Percentiles rank a stretch among this genome's conserved stretches.
phyloP scores from a whole-genome alignment of 495 filamentous ascomycete genomes.

The Penicillium roqueforti region DNA sequence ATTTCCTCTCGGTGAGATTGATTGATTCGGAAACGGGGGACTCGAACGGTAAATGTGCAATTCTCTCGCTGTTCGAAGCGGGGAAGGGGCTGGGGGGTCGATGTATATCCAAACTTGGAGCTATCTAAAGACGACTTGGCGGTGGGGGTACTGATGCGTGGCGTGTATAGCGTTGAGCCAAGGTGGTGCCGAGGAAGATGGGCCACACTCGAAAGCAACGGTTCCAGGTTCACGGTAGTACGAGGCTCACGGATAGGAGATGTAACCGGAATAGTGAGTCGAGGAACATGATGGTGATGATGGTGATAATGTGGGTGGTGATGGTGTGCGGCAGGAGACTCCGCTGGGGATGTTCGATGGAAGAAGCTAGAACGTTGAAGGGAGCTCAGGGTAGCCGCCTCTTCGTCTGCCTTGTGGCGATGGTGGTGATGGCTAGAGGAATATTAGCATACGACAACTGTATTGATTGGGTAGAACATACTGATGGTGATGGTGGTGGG shows the following conservation, averaged over 20 bases:
- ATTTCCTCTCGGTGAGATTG: constrained; percentile 71
- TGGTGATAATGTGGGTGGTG: constrained; percentile 57
- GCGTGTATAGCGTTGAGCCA: constrained; percentile 62
- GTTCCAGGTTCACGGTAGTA: constrained; percentile 58
- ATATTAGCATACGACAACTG: constrained; percentile 23
- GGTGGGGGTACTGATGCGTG: constrained; percentile 45
- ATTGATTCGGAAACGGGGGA: constrained; percentile 73
- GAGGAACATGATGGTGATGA: constrained; percentile 47
- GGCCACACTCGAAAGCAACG: constrained; percentile 63
- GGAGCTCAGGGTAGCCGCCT: constrained; percentile 37
- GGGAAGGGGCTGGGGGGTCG: constrained; percentile 70
- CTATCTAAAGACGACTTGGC: constrained; percentile 44
- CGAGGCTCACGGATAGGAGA: constrained; percentile 57
- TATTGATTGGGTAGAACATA: constrained; percentile 37
- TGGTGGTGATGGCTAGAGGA: constrained; percentile 67
- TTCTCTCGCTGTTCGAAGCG: constrained; percentile 80
- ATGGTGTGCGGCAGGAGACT: constrained; percentile 39
- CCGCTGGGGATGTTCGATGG: constrained; percentile 32
- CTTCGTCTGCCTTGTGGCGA: constrained; percentile 65
- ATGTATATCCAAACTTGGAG: constrained; percentile 63
- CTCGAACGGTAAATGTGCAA: constrained; percentile 82
- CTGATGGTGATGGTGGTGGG: constrained; percentile 56
- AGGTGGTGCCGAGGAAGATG: constrained; percentile 74
- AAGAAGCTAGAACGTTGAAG: constrained; percentile 37
- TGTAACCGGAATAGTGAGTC: constrained; percentile 29